phyloP scores from a whole-genome alignment of 192 early-diverging fungal genomes.

The Lunasporangiospora selenospora region DNA sequence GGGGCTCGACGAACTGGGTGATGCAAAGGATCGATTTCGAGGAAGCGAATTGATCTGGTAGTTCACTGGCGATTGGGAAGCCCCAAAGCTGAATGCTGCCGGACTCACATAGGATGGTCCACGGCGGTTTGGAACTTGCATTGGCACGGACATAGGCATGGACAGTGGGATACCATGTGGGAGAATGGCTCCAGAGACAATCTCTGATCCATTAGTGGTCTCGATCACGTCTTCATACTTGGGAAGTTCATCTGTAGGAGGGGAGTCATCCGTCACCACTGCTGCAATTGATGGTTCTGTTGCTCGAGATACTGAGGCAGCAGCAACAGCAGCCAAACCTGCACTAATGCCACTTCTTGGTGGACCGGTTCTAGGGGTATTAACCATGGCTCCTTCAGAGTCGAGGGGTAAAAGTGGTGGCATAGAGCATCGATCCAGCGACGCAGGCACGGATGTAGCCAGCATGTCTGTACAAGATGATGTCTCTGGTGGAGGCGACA shows the following conservation, averaged over 20 bases:
- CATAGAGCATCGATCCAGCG: no score
- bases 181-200: constrained; percentile 14
- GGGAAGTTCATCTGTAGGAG: constrained; percentile 9
- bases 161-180: constrained; percentile 20
- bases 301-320: not conserved
- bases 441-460: no score
- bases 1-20: constrained; percentile 3
- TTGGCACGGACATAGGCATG: constrained; percentile 18
- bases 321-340: constrained; percentile 26
- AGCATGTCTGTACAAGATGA: no score
- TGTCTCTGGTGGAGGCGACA: not conserved
- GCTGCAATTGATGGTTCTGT: not conserved
- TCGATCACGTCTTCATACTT: constrained; percentile 46
- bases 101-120: not conserved
- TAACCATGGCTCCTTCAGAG: no score
- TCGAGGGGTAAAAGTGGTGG: no score
- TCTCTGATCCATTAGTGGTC: not conserved
- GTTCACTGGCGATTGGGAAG: constrained; percentile 5
- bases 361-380: no score
- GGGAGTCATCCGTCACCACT: not conserved
- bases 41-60: constrained; percentile 6
- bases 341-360: constrained; percentile 38
- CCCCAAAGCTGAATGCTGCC: constrained; percentile 2
- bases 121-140: not conserved
- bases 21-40: constrained; percentile 3